Conservation (phyloP, 2,329 filamentous ascomycete genomes). For the Trichoderma oligosporum region DNA sequence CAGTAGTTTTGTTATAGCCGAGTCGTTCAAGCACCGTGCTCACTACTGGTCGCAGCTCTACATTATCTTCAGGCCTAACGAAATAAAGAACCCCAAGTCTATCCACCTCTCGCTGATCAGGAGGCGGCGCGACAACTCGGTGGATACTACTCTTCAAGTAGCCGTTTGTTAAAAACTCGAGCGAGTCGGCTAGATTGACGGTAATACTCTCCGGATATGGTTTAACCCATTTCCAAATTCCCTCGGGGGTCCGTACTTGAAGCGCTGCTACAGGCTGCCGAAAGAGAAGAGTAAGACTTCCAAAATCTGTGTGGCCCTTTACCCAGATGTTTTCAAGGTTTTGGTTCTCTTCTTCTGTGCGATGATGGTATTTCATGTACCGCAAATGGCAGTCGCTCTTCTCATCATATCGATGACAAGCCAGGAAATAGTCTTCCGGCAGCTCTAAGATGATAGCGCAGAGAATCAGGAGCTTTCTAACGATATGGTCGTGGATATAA, state of each 20-base stretch:
- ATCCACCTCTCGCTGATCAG: constrained; percentile 43
- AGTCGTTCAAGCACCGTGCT: constrained; percentile 34
- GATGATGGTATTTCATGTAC: constrained; percentile 56
- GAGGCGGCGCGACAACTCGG: constrained; percentile 41
- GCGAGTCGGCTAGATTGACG: constrained; percentile 49
- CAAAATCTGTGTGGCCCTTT: constrained; percentile 51
- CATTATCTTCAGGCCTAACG: constrained; percentile 34
- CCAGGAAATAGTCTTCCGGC: constrained; percentile 52
- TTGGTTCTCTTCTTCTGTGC: constrained; percentile 43
- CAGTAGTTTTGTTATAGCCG: constrained; percentile 25
- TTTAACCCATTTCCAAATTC: constrained; percentile 48
- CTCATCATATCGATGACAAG: constrained; percentile 51
- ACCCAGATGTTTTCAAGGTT: constrained; percentile 35
- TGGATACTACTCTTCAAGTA: constrained; percentile 45
- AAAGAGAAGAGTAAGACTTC: constrained; percentile 54
- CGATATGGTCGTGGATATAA: constrained; percentile 35
- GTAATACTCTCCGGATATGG: constrained; percentile 49
- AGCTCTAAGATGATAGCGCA: constrained; percentile 53
- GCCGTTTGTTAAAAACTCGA: constrained; percentile 46
- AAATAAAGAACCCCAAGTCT: constrained; percentile 47
- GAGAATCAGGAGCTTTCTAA: constrained; percentile 33
- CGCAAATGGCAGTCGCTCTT: constrained; percentile 54
- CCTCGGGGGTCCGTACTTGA: constrained; percentile 45
- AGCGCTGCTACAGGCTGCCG: constrained; percentile 54
- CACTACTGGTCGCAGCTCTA: constrained; percentile 31